phyloP scores from a whole-genome alignment of 805 yeast species.

The Lipomyces lipofer region DNA sequence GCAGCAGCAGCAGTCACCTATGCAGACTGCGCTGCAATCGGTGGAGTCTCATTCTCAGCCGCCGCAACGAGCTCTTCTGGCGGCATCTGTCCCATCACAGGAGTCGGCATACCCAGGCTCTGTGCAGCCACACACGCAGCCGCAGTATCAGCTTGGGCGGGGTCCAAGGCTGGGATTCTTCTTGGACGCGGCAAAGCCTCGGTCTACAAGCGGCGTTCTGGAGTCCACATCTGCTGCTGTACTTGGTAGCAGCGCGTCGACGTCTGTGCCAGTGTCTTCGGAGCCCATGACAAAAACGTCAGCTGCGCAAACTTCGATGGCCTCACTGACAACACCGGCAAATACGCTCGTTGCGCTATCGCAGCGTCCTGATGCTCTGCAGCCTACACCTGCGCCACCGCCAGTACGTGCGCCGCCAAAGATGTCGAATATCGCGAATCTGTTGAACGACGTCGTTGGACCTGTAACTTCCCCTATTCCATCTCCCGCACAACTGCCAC shows the following conservation, averaged over 20 bases:
- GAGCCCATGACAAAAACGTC: neutral
- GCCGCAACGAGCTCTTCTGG: neutral
- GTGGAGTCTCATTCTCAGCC: neutral
- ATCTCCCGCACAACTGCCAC: neutral
- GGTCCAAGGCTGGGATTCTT: conserved; percentile 17
- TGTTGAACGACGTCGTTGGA: conserved; percentile 15
- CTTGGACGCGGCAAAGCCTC: conserved; percentile 4
- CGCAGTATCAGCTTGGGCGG: neutral
- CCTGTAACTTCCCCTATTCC: neutral
- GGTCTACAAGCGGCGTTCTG: neutral
- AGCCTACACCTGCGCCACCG: neutral
- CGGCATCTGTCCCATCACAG: neutral
- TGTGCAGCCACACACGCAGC: conserved; percentile 6
- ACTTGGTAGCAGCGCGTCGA: neutral
- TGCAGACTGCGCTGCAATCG: neutral
- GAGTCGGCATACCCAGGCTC: neutral
- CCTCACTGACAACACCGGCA: conserved; percentile 5
- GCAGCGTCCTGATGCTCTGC: conserved; percentile 1
- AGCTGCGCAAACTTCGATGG: neutral
- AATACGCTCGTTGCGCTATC: conserved; percentile 3
- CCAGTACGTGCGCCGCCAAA: conserved; percentile 13
- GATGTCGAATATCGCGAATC: conserved; percentile 20
- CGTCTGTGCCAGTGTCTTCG: conserved; percentile 8
- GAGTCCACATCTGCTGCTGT: neutral
- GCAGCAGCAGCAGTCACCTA: neutral